Evolutionary conservation across 1,139 yeast genomes (phyloP), one percentile per base, ranked within the genome.

Genomic region (Yamadazyma kanchanaburiensis): DNA sequence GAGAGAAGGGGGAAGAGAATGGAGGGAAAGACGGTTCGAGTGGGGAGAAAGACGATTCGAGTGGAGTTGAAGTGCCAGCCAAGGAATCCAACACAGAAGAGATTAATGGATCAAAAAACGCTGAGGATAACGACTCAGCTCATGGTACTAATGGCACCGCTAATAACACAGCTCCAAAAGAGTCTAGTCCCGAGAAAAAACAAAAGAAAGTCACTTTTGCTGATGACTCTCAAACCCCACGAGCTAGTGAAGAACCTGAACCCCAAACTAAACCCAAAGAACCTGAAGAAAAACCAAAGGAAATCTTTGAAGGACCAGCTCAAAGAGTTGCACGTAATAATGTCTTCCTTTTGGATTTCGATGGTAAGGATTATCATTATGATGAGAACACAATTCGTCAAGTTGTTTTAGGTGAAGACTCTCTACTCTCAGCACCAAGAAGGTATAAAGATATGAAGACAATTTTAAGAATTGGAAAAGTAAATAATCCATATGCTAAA

Each of bases 221-320:
- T n/a, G 63, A 53, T 22, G 46, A 40, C 3, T 43, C 34, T 6
- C 40, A 22, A 5, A 11, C 31, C 6, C 10, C 20, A 3, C 11
- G 14, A 3, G 27, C 19, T 15, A 12, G 10, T 12, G 27, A 26
- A n/a, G 33, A 30, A 25, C 18, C 22, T 12, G 28, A 19, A 16
- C 20, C 7, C 9, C 7, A 18, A 10, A 25, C 22, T 9, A 30
- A 28, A 25, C 26, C 22, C 5, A 24, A 14, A 8, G 41, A 36
- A 6, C 34, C 18, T 12, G 15, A 19, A 3, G 31, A 31, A 9
- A 25, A 20, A 12, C 11, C 33, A 28, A 42, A 46, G 12, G 61
- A 55, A 24, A 40, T 64, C 0, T 76, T 66, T 42, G 79, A 79
- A 52, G 89, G 91, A 0, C 94, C 94, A 2, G 50, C 61, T 2